Percentiles rank a stretch among this genome's conserved stretches.
These are phyloP conservation scores for Calocybe cyanea DNA, from an alignment of 768 basidiomycete genomes.

Conservation along the genomic window DNA sequence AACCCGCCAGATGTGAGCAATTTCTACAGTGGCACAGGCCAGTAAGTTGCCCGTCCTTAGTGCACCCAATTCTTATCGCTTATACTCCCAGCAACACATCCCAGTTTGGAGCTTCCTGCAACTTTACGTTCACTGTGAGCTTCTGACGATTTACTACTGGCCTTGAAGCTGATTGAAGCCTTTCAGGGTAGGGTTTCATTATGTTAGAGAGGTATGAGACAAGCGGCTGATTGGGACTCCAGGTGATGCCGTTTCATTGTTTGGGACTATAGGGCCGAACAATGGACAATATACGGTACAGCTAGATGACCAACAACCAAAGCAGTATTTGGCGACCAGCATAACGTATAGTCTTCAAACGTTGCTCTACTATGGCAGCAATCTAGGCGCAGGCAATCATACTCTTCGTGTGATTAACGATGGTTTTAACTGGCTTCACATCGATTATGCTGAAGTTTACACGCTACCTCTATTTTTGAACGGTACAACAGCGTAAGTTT, in stretches of 20 bases:
- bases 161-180: background rate
- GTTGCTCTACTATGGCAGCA: slow-evolving; percentile 1
- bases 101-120: background rate
- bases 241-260: background rate
- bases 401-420: slow-evolving; percentile 4
- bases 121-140: slow-evolving; percentile 5
- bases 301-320: slow-evolving; percentile 3
- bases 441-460: background rate
- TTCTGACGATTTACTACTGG: background rate
- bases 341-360: background rate
- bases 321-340: background rate
- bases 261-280: slow-evolving; percentile 3
- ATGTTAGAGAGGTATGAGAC: background rate
- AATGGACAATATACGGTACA: slow-evolving; percentile 7
- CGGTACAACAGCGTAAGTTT: background rate
- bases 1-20: background rate
- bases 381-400: slow-evolving; percentile 1
- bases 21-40: slow-evolving; percentile 3
- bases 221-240: background rate
- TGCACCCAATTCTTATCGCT: background rate
- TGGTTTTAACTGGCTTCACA: background rate
- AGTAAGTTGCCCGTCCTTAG: background rate
- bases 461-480: background rate
- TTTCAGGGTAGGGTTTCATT: background rate
- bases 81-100: slow-evolving; percentile 1